Percentiles rank a stretch among this genome's conserved stretches.
These are phyloP conservation scores for Candida quercuum DNA, from an alignment of 805 yeast species.

Conservation along the genomic window DNA sequence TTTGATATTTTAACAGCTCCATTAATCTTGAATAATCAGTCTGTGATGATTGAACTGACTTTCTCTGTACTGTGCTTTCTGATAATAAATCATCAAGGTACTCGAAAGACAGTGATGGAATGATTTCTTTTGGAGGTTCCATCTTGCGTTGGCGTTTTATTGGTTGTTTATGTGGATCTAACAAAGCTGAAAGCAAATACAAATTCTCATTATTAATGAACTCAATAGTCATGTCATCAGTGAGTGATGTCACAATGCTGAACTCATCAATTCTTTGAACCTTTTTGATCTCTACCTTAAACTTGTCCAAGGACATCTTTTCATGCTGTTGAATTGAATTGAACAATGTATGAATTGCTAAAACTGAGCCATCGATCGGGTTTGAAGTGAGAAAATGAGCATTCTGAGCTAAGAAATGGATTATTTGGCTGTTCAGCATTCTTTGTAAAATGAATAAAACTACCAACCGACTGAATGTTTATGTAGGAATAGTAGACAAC, in stretches of 20 bases:
- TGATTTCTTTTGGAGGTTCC: too few relatives aligned
- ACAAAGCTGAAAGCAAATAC: constrained; percentile 1
- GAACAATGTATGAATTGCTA: constrained; percentile 11
- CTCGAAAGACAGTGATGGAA: neutral
- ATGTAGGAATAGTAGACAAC: neutral
- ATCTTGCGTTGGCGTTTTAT: neutral
- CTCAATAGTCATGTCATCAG: constrained; percentile 2
- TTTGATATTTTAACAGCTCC: constrained; percentile 24
- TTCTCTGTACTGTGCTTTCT: too few relatives aligned
- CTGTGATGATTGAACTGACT: constrained; percentile 1
- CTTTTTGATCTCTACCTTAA: constrained; percentile 4
- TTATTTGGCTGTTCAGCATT: neutral
- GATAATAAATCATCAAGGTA: constrained; percentile 4
- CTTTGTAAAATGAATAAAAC: too few relatives aligned
- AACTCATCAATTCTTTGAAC: constrained; percentile 9
- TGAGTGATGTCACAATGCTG: constrained; percentile 3
- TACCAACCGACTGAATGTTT: neutral
- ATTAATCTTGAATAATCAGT: constrained; percentile 11
- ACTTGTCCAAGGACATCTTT: constrained; percentile 4
- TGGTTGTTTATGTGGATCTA: too few relatives aligned
- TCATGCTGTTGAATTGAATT: constrained; percentile 1
- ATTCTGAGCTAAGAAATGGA: constrained; percentile 9
- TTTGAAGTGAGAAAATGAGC: constrained; percentile 6
- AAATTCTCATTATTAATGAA: constrained; percentile 18
- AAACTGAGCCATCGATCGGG: constrained; percentile 13